Evolutionary conservation across 164 flowering plant species (phyloP).

Genomic region (Aristolochia californica): DNA sequence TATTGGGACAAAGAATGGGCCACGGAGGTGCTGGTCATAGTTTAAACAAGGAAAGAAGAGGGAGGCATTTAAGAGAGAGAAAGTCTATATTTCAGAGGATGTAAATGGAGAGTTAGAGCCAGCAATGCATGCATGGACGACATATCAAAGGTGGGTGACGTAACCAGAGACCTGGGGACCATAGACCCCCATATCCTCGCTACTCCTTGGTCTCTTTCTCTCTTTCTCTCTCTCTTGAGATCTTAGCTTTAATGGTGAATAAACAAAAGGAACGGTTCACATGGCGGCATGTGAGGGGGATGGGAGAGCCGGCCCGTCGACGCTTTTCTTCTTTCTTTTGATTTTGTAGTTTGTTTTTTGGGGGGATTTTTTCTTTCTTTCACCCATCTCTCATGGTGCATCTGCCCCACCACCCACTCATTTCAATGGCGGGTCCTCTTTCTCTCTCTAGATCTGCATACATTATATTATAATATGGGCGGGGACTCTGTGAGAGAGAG

Average conservation of each 20-base stretch:
- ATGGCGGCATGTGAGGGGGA: slow-evolving; percentile 14
- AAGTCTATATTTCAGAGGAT: neutral
- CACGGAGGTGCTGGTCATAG: neutral
- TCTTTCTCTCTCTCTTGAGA: neutral
- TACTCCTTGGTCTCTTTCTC: neutral
- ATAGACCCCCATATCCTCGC: neutral
- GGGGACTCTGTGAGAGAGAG: neutral
- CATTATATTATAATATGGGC: neutral
- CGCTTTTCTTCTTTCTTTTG: neutral
- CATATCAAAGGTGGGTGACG: slow-evolving; percentile 2
- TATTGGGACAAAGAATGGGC: slow-evolving; percentile 2
- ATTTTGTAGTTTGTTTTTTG: neutral
- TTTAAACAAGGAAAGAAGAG: neutral
- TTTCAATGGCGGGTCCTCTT: slow-evolving; percentile 2
- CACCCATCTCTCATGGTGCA: neutral
- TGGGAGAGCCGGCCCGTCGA: neutral
- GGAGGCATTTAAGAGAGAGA: too few relatives aligned
- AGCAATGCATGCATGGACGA: neutral
- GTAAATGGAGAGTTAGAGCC: neutral
- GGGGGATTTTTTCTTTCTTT: neutral
- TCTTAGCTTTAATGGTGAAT: neutral
- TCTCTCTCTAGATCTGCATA: neutral
- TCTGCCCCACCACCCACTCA: neutral
- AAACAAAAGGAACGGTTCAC: slow-evolving; percentile 7
- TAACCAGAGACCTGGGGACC: slow-evolving; percentile 7